phyloP scores from a whole-genome alignment of 1,139 yeast species.

The Hemisphaericaspora subhashii region DNA sequence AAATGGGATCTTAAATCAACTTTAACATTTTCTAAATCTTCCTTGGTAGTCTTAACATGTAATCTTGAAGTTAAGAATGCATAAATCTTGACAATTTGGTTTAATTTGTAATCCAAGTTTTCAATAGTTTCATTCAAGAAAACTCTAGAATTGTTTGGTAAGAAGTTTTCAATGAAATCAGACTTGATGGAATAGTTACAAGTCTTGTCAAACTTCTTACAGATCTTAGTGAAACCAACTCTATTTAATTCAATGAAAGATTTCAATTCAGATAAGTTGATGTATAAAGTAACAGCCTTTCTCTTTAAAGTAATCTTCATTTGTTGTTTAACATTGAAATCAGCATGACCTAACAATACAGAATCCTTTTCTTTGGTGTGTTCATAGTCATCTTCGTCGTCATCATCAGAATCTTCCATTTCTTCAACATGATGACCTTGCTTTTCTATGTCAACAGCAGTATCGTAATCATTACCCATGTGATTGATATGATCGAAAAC shows the following conservation, averaged over 20 bases:
- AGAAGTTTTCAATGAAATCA: constrained; percentile 49
- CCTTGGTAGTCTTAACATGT: constrained; percentile 25
- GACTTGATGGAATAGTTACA: constrained; percentile 60
- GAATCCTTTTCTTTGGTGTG: constrained; percentile 33
- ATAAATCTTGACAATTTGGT: constrained; percentile 51
- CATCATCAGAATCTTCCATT: constrained; percentile 28
- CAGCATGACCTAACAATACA: constrained; percentile 45
- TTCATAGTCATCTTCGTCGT: constrained; percentile 45
- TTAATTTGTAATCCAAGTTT: constrained; percentile 45
- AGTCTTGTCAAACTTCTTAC: constrained; percentile 88
- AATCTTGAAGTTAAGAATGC: constrained; percentile 39
- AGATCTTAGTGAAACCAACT: constrained; percentile 85
- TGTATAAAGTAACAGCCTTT: constrained; percentile 64
- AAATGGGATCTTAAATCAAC: constrained; percentile 72
- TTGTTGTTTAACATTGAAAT: constrained; percentile 51
- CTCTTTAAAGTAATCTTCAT: constrained; percentile 67
- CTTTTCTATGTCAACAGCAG: constrained; percentile 19
- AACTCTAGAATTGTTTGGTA: constrained; percentile 41
- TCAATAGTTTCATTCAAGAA: constrained; percentile 47
- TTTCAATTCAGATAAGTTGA: constrained; percentile 77
- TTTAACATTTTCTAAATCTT: constrained; percentile 52
- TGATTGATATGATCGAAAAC: constrained; percentile 30
- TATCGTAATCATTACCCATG: constrained; percentile 17
- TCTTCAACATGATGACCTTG: constrained; percentile 17
- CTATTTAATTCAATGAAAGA: constrained; percentile 79